Percentiles rank a stretch among this genome's conserved stretches.
These are phyloP conservation scores for Stropharia rugosoannulata DNA, from an alignment of 768 basidiomycete species.

Conservation along the genomic window DNA sequence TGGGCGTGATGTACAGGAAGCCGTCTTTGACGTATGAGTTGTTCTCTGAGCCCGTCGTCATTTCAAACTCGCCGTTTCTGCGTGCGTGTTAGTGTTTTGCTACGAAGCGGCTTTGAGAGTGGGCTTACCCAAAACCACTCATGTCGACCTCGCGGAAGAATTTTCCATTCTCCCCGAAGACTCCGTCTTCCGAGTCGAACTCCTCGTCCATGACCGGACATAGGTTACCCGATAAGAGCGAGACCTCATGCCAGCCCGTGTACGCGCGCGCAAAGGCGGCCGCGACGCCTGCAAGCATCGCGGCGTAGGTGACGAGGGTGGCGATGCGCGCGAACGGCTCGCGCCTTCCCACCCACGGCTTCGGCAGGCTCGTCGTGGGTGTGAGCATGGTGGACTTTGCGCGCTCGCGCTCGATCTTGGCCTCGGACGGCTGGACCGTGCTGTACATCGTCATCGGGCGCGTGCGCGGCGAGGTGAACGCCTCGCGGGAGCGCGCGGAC, in stretches of 20 bases:
- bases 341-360: slow-evolving; percentile 63
- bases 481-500: slow-evolving; percentile 46
- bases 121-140: slow-evolving; percentile 81
- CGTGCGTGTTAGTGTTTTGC: too few species aligned
- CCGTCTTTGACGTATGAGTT: slow-evolving; percentile 80
- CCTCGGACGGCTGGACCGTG: slow-evolving; percentile 37
- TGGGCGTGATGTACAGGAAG: slow-evolving; percentile 81
- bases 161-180: slow-evolving; percentile 61
- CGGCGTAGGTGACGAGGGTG: slow-evolving; percentile 61
- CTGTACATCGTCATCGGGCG: slow-evolving; percentile 59
- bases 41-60: slow-evolving; percentile 71
- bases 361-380: slow-evolving; percentile 35
- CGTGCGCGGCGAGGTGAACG: slow-evolving; percentile 56
- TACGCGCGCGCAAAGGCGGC: slow-evolving; percentile 55
- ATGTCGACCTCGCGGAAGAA: slow-evolving; percentile 83
- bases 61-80: slow-evolving; percentile 84
- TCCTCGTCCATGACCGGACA: slow-evolving; percentile 80
- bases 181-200: slow-evolving; percentile 55
- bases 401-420: slow-evolving; percentile 40
- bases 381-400: slow-evolving; percentile 52
- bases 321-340: slow-evolving; percentile 57
- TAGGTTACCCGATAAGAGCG: slow-evolving; percentile 39
- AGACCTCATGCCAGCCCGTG: slow-evolving; percentile 54
- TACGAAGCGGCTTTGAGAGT: too few species aligned
- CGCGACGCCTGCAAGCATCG: slow-evolving; percentile 57